Conservation (phyloP, 768 basidiomycete genomes). For the Tulasnella sp. region DNA sequence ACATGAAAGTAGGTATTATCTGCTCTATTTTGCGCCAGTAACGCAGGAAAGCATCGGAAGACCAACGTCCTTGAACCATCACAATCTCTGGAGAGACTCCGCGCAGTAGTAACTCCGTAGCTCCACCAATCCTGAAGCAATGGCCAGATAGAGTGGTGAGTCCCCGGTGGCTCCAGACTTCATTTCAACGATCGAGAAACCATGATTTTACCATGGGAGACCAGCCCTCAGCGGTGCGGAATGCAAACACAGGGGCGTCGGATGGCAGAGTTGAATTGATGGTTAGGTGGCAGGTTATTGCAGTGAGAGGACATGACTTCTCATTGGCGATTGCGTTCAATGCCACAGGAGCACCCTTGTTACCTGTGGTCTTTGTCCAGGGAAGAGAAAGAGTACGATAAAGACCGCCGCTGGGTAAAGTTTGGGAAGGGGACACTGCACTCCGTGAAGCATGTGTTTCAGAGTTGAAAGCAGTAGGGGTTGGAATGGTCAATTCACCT, state of each 20-base stretch:
- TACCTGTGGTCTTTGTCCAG: not conserved
- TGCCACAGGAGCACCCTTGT: not conserved
- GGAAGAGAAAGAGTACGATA: not conserved
- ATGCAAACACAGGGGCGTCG: not conserved
- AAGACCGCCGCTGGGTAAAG: not conserved
- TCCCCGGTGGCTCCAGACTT: not conserved
- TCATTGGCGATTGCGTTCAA: not conserved
- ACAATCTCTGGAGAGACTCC: slow-evolving; percentile 12
- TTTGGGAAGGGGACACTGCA: not conserved
- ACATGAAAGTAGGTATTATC: slow-evolving; percentile 1
- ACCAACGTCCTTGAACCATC: slow-evolving; percentile 16
- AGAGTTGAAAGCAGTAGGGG: not conserved
- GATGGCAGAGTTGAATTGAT: not conserved
- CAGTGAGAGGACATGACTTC: not conserved
- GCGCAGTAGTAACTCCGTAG: slow-evolving; percentile 12
- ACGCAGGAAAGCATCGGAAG: slow-evolving; percentile 14
- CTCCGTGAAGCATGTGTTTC: not conserved
- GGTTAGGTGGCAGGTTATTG: not conserved
- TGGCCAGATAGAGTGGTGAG: not conserved
- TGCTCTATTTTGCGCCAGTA: slow-evolving; percentile 12
- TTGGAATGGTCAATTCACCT: slow-evolving; percentile 17
- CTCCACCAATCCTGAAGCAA: slow-evolving; percentile 17
- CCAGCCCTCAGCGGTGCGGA: not conserved
- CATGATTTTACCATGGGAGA: not conserved
- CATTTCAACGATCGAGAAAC: not conserved